These are phyloP conservation scores for Epichloe scottii DNA, from an alignment of 2,329 filamentous ascomycete species.

Conservation along the genomic window DNA sequence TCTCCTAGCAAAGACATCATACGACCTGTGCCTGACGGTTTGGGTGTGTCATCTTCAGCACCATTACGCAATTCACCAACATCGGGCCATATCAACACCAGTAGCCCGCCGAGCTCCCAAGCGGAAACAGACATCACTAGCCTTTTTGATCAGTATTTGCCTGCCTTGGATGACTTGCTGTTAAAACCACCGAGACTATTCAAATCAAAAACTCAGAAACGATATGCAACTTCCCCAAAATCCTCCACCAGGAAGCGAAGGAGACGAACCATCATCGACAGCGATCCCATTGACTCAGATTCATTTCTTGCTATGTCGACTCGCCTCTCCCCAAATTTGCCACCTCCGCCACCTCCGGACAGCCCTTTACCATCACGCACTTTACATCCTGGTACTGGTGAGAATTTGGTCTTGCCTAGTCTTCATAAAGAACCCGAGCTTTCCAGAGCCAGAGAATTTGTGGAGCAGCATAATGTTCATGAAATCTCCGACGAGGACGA, in stretches of 20 bases:
- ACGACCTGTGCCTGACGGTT: constrained; percentile 10
- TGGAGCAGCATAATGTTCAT: not conserved
- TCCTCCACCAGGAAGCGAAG: constrained; percentile 19
- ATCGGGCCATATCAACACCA: constrained; percentile 13
- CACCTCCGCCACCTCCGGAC: not conserved
- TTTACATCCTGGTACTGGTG: not conserved
- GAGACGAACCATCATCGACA: constrained; percentile 19
- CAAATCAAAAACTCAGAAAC: constrained; percentile 11
- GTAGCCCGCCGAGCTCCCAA: constrained; percentile 23
- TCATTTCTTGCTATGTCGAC: not conserved
- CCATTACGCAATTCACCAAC: constrained; percentile 17
- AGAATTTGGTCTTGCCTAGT: not conserved
- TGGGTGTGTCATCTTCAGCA: constrained; percentile 17
- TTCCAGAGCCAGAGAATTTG: not conserved
- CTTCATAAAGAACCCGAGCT: not conserved
- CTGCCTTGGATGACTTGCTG: constrained; percentile 23
- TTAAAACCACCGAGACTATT: constrained; percentile 9
- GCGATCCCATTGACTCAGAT: constrained; percentile 17
- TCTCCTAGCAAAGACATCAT: constrained; percentile 9
- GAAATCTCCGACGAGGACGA: not conserved
- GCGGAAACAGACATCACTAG: constrained; percentile 26
- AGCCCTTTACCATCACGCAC: not conserved
- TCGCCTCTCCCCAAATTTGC: not conserved
- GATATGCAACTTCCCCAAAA: constrained; percentile 12
- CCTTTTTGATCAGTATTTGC: constrained; percentile 25